Evolutionary conservation across 148 eudicot genomes (phyloP).

Genomic region (Salicornia ramosissima): DNA sequence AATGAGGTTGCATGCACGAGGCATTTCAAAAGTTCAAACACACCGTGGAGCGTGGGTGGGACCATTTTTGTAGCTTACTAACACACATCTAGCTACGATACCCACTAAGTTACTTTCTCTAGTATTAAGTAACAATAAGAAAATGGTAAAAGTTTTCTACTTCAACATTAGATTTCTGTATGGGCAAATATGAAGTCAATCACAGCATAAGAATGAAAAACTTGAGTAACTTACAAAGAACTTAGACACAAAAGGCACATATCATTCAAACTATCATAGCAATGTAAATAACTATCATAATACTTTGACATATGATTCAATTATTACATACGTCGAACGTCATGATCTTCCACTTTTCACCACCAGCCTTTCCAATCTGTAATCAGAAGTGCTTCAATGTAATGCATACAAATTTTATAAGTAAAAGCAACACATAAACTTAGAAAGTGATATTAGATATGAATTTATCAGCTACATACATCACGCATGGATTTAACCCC

Average conservation of each 20-base stretch:
- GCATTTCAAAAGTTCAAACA: no score
- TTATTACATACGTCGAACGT: slow-evolving; percentile 61
- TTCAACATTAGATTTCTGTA: no score
- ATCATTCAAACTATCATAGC: not conserved
- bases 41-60: no score
- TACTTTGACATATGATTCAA: not conserved
- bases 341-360: slow-evolving; percentile 91
- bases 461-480: slow-evolving; percentile 36
- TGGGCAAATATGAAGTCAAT: no score
- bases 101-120: no score
- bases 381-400: not conserved
- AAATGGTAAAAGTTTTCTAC: no score
- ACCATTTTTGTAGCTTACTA: no score
- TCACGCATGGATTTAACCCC: slow-evolving; percentile 72
- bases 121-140: no score
- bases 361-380: slow-evolving; percentile 89
- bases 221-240: not conserved
- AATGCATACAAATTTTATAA: slow-evolving; percentile 4
- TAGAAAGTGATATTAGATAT: not conserved
- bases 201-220: not conserved
- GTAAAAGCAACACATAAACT: not conserved
- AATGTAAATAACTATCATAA: not conserved
- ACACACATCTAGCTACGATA: no score
- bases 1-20: no score
- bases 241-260: not conserved